Evolutionary conservation across 148 eudicot genomes (phyloP).

Genomic region (Rheum nobile): DNA sequence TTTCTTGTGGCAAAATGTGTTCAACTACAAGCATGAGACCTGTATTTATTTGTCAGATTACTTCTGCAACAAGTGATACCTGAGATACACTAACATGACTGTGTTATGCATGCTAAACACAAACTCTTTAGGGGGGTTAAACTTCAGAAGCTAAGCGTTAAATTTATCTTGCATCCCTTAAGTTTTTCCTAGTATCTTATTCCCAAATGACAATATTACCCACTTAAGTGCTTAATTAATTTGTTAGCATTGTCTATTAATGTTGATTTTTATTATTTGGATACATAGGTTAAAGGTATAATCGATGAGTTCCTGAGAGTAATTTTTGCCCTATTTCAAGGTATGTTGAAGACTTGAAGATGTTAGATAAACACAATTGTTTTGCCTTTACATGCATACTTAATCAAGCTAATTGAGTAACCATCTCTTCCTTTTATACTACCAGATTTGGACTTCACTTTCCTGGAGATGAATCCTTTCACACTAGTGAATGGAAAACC

Average conservation of each 20-base stretch:
- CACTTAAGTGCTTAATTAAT: background rate
- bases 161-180: background rate
- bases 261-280: background rate
- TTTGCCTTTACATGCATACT: background rate
- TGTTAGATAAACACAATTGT: conserved; percentile 2
- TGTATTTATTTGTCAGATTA: background rate
- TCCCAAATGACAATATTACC: background rate
- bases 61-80: background rate
- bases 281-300: conserved; percentile 47
- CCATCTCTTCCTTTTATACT: background rate
- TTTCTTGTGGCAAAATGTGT: too few species aligned
- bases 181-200: background rate
- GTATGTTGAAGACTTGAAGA: conserved; percentile 21
- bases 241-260: background rate
- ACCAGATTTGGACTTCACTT: conserved; percentile 87
- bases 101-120: background rate
- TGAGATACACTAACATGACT: background rate
- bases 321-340: conserved; percentile 60
- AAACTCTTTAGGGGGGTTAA: background rate
- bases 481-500: conserved; percentile 88
- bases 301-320: conserved; percentile 76
- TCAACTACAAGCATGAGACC: background rate
- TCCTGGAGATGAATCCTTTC: conserved; percentile 98
- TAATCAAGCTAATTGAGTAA: background rate
- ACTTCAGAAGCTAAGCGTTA: background rate